phyloP scores from a whole-genome alignment of 2,329 filamentous ascomycete species.

The Trichoderma pleuroti region DNA sequence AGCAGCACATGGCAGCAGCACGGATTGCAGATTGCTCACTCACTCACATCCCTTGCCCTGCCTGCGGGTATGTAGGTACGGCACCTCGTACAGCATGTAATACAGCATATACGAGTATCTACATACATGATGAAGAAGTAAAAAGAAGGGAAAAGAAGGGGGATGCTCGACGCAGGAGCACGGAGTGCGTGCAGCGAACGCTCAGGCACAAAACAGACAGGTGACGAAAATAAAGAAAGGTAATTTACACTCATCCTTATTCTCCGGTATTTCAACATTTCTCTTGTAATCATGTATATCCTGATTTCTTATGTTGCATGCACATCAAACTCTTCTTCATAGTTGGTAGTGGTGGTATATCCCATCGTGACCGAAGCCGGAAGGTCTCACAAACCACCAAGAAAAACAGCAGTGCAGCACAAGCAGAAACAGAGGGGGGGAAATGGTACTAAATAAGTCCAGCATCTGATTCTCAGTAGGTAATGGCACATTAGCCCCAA shows the following conservation, averaged over 20 bases:
- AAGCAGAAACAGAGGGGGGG: no score
- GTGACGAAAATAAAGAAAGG: not conserved
- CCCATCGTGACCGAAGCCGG: not conserved
- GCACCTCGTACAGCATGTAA: not conserved
- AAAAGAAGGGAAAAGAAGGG: not conserved
- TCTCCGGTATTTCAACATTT: not conserved
- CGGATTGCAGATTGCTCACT: not conserved
- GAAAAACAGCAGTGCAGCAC: not conserved
- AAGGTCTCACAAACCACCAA: not conserved
- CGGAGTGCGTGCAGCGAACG: conserved; percentile 7
- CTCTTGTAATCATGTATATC: not conserved
- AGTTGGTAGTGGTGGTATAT: no score
- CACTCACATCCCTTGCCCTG: not conserved
- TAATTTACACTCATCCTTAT: not conserved
- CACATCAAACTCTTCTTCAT: no score
- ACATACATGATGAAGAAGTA: not conserved
- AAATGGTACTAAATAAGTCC: no score
- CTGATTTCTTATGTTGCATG: not conserved
- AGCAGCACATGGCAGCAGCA: not conserved
- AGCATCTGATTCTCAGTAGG: no score
- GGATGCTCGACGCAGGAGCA: not conserved
- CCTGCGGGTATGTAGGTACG: not conserved
- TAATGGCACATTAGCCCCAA: not conserved
- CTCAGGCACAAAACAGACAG: not conserved
- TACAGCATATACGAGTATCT: not conserved